Conservation (phyloP, 345 rosid genomes). For the Eucalyptus pumila region DNA sequence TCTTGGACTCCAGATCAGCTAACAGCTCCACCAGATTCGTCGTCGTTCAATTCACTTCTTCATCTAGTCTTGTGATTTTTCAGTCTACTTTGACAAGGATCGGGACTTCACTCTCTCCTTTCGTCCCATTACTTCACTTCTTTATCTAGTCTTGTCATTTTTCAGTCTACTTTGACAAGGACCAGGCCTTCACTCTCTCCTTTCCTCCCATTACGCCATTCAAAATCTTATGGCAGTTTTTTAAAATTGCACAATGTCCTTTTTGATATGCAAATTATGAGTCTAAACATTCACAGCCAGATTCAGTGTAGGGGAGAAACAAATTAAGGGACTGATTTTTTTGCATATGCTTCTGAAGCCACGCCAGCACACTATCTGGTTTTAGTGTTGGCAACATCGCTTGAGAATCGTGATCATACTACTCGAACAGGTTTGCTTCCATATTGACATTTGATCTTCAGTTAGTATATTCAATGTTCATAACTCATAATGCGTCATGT, state of each 20-base stretch:
- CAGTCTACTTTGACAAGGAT: not conserved
- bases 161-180: not conserved
- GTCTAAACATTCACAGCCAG: not conserved
- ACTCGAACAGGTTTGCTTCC: not conserved
- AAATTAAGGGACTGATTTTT: not conserved
- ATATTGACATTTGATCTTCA: not conserved
- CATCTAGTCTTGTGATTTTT: not conserved
- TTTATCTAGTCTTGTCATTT: not conserved
- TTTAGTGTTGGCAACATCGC: not conserved
- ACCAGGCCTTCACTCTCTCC: not conserved
- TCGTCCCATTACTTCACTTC: not conserved
- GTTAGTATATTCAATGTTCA: not conserved
- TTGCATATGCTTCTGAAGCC: not conserved
- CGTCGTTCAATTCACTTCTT: not conserved
- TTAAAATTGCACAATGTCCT: not conserved
- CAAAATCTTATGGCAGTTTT: not conserved
- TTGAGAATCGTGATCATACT: not conserved
- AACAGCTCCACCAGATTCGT: not conserved
- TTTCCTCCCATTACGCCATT: not conserved
- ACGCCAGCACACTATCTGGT: accelerated
- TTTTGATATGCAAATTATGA: not conserved
- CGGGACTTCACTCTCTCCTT: not conserved
- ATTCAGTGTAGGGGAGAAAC: not conserved
- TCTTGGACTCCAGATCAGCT: not conserved
- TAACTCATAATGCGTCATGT: not conserved